Evolutionary conservation across 176 grass and related monocot genomes (phyloP).

Genomic region (Carex myosuroides): DNA sequence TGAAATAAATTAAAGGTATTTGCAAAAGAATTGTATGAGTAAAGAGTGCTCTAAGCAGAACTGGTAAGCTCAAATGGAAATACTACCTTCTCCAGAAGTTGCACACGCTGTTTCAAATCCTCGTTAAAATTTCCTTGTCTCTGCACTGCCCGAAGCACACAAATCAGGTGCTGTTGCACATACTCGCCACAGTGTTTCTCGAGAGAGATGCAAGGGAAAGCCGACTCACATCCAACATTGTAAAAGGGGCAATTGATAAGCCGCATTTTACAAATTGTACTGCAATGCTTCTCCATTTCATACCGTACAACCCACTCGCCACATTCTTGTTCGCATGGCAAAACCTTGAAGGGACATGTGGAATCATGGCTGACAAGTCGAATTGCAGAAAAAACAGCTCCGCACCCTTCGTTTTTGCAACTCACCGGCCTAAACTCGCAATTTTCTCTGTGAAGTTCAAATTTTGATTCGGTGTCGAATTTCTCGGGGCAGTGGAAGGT

Average conservation of each 20-base stretch:
- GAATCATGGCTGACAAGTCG: constrained; percentile 54
- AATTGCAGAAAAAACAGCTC: constrained; percentile 33
- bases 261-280: constrained; percentile 60
- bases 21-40: not conserved
- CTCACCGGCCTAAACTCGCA: constrained; percentile 27
- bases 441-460: constrained; percentile 16
- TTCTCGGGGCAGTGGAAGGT: constrained; percentile 33
- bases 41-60: not conserved
- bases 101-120: constrained; percentile 54
- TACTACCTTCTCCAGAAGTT: constrained; percentile 80
- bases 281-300: constrained; percentile 71
- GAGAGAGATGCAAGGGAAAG: constrained; percentile 60
- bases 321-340: constrained; percentile 63
- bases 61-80: not conserved
- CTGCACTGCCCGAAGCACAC: constrained; percentile 45
- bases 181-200: constrained; percentile 51
- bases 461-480: constrained; percentile 20
- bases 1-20: not conserved
- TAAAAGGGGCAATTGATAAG: constrained; percentile 76
- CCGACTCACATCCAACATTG: constrained; percentile 60
- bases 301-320: constrained; percentile 41
- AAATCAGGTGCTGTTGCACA: constrained; percentile 56
- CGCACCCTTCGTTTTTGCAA: constrained; percentile 36
- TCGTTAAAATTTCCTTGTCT: constrained; percentile 42
- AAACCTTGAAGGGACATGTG: constrained; percentile 55